Percentiles rank a stretch among this genome's conserved stretches.
Conservation (phyloP, 306 rosid genomes). For the Delonix regia region DNA sequence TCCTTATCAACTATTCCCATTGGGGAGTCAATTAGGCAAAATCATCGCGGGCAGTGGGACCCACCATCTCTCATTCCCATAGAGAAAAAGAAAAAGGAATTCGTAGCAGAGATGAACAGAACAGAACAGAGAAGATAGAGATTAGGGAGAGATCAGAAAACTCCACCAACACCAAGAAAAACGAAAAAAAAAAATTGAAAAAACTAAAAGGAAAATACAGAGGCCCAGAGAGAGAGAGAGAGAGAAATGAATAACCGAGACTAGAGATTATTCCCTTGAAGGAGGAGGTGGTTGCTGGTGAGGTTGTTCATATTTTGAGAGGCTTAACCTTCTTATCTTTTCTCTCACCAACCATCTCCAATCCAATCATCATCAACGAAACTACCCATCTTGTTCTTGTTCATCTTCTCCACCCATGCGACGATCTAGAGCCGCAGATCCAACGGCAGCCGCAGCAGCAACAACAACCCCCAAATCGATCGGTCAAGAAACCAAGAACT, state of each 20-base stretch:
- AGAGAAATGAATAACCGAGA: constrained; percentile 37
- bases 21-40: constrained; percentile 21
- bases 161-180: background rate
- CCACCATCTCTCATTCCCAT: background rate
- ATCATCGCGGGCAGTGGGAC: constrained; percentile 22
- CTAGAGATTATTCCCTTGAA: constrained; percentile 25
- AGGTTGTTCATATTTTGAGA: constrained; percentile 5
- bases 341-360: constrained; percentile 47
- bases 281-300: constrained; percentile 59
- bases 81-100: background rate
- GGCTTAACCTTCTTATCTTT: background rate
- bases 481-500: constrained; percentile 15
- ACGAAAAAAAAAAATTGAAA: background rate
- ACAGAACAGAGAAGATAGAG: background rate
- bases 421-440: constrained; percentile 58
- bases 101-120: background rate
- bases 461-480: background rate
- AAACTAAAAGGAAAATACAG: background rate
- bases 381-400: background rate
- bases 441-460: constrained; percentile 6
- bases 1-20: background rate
- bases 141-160: background rate
- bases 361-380: background rate
- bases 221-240: background rate
- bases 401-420: constrained; percentile 52